Evolutionary conservation across 1,139 yeast genomes (phyloP).

Genomic region (Candida frijolesensis): DNA sequence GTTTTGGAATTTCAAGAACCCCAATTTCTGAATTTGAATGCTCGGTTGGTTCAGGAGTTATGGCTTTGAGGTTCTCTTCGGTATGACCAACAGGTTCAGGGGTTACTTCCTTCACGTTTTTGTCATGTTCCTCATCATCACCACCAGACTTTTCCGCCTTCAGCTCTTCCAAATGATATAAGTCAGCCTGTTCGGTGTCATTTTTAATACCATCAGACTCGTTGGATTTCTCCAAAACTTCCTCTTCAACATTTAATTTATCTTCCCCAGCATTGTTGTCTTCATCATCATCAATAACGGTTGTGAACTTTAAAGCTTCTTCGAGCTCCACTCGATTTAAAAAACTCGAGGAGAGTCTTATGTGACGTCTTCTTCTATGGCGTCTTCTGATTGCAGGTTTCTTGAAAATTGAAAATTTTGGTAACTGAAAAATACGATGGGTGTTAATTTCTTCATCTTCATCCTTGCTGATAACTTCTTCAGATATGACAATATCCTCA

Average conservation of each 20-base stretch:
- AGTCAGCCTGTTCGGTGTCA: too few relatives aligned
- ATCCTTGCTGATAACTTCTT: not conserved
- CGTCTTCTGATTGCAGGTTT: conserved; percentile 5
- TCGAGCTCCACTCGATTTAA: not conserved
- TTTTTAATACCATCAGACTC: not conserved
- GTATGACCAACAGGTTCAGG: not conserved
- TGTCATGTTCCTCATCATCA: not conserved
- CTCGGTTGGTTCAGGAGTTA: not conserved
- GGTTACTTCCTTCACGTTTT: not conserved
- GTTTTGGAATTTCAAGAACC: not conserved
- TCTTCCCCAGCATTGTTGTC: not conserved
- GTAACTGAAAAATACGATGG: not conserved
- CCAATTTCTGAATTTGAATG: not conserved
- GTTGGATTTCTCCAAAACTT: not conserved
- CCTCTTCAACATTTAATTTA: not conserved
- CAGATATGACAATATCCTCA: not conserved
- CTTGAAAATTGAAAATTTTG: not conserved
- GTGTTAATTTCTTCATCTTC: not conserved
- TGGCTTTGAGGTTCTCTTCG: not conserved
- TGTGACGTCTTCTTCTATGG: conserved; percentile 5
- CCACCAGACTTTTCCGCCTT: not conserved
- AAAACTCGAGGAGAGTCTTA: not conserved
- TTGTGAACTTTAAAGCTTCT: conserved; percentile 2
- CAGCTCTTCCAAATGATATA: not conserved
- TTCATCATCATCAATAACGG: not conserved